Base-by-base conservation (phyloP, 2,329 filamentous ascomycete genomes). In the Claviceps purpurea region DNA sequence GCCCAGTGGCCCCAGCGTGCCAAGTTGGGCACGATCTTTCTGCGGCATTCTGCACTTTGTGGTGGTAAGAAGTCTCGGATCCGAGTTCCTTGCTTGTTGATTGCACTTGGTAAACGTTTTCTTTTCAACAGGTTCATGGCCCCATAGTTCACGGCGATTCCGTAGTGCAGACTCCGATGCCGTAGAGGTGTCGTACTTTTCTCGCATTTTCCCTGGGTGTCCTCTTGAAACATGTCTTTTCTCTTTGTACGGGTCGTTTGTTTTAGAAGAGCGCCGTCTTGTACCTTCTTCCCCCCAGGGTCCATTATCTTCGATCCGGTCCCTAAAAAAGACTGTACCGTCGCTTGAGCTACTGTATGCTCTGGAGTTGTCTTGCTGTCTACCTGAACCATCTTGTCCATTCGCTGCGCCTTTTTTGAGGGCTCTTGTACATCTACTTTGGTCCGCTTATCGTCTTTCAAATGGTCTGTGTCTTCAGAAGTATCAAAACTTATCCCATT, bases 401-500 rank as follows among this genome's bases (percentile, higher is more conserved):
- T 26, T 10, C 14, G 13, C 2, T 44, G 30, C 26, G 18, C 34
- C 41, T 37, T 45, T 10, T 37, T 13, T 10, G 6, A 18, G 14
- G n/a, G 13, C 11, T 22, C 40, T 18, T 50, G 26, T 2, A 16
- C 49, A 39, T n/a, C 41, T 3, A 24, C 10, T 8, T n/a, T 24
- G 8, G 14, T 4, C n/a, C 16, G 13, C 8, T 42, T 42, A 18
- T 42, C 14, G 11, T 45, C 39, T 20, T 50, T 38, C 3, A 38
- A n/a, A 2, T 38, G 41, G 34, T 24, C 20, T 8, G 40, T 16
- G 18, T 50, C 39, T 37, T 56, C 54, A 26, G 54, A 52, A 50
- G 50, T 55, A 37, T 60, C 57, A 52, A 67, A 65, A 43, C 50
- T 59, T 52, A 65, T 65, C 20, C 61, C 63, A 52, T 65, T 65